Percentiles rank a stretch among this genome's conserved stretches.
phyloP scores from a whole-genome alignment of 2,329 filamentous ascomycete species.

The Sarocladiaceae sp. region DNA sequence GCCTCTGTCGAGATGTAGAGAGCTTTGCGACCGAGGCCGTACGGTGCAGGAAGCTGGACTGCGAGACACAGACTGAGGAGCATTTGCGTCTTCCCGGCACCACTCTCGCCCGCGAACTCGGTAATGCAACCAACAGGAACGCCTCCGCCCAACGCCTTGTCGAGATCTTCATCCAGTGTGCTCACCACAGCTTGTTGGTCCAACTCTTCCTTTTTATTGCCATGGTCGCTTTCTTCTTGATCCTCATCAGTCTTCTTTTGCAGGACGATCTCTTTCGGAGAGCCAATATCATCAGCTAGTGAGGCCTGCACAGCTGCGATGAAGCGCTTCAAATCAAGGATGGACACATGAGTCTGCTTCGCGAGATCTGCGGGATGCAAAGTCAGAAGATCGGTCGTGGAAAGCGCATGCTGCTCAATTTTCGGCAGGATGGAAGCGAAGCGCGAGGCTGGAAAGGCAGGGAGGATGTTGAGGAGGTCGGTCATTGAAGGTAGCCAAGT shows the following conservation, averaged over 20 bases:
- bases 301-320: constrained; percentile 59
- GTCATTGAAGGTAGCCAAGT: constrained; percentile 65
- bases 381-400: constrained; percentile 77
- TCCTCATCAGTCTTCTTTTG: background rate
- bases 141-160: constrained; percentile 66
- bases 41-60: constrained; percentile 70
- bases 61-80: constrained; percentile 79
- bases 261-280: constrained; percentile 11
- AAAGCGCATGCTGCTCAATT: constrained; percentile 71
- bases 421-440: constrained; percentile 71
- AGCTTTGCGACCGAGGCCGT: constrained; percentile 64
- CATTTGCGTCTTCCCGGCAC: constrained; percentile 91
- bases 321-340: constrained; percentile 72
- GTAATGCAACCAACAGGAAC: constrained; percentile 76
- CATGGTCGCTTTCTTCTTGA: background rate
- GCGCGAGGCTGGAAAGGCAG: constrained; percentile 65
- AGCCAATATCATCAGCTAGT: constrained; percentile 55
- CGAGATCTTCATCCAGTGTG: constrained; percentile 70
- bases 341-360: constrained; percentile 74
- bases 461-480: constrained; percentile 78
- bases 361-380: constrained; percentile 78
- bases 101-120: constrained; percentile 89
- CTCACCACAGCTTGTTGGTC: constrained; percentile 52
- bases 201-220: background rate
- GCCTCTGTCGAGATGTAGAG: constrained; percentile 95